Conservation (phyloP, 306 rosid species). For the Lathyrus oleraceus region DNA sequence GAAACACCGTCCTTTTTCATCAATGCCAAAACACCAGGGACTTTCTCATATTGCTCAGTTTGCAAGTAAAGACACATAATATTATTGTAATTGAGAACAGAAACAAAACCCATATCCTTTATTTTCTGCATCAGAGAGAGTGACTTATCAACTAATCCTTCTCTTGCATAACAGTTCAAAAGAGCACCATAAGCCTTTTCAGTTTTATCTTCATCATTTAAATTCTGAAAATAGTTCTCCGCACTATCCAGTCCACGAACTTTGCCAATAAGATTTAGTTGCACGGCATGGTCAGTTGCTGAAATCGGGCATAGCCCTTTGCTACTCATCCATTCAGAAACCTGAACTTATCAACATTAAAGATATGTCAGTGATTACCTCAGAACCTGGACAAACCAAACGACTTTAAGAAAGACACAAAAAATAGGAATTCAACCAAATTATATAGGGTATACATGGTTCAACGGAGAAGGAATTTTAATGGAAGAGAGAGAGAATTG, state of each 20-base stretch:
- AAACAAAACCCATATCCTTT: slow-evolving; percentile 63
- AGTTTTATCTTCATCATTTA: slow-evolving; percentile 49
- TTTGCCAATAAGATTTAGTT: slow-evolving; percentile 60
- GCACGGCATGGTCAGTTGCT: slow-evolving; percentile 57
- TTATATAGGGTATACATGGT: no score
- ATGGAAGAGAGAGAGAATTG: no score
- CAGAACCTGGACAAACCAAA: slow-evolving; percentile 6
- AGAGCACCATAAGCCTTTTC: slow-evolving; percentile 62
- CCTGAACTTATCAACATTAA: slow-evolving; percentile 35
- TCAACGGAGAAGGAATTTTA: no score
- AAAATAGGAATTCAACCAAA: background rate
- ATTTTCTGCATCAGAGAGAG: slow-evolving; percentile 62
- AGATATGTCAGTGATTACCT: background rate
- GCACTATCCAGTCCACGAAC: slow-evolving; percentile 62
- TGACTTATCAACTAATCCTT: slow-evolving; percentile 61
- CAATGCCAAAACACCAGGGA: slow-evolving; percentile 52
- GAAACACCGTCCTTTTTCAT: slow-evolving; percentile 61
- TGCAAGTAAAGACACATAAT: slow-evolving; percentile 62
- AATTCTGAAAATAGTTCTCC: slow-evolving; percentile 57
- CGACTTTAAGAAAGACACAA: background rate
- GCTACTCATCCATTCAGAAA: slow-evolving; percentile 75
- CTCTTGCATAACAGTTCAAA: slow-evolving; percentile 70
- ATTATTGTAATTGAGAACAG: slow-evolving; percentile 54
- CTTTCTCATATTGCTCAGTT: slow-evolving; percentile 52
- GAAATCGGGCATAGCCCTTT: slow-evolving; percentile 44